A percentile compares a stretch with the other conserved stretches of the same genome.
phyloP scores from a whole-genome alignment of 768 basidiomycete genomes.

The Pholiota conissans region DNA sequence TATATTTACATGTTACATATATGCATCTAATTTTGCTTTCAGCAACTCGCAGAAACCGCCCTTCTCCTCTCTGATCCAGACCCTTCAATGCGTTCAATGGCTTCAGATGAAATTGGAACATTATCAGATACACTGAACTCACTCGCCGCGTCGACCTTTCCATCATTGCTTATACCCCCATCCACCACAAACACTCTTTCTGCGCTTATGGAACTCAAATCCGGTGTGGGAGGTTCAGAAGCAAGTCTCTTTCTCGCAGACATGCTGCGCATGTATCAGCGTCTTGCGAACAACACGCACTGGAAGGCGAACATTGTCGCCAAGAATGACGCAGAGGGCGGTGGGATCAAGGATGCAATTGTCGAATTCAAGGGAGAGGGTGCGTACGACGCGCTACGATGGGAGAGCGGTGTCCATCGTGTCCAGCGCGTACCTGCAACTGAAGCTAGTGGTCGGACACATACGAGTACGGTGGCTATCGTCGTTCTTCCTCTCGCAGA shows the following conservation, averaged over 20 bases:
- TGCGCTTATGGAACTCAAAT: constrained; percentile 87
- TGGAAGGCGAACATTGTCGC: constrained; percentile 68
- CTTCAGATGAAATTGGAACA: constrained; percentile 59
- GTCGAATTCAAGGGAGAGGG: constrained; percentile 78
- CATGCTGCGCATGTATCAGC: constrained; percentile 79
- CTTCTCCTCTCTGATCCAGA: constrained; percentile 73
- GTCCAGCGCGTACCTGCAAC: constrained; percentile 94
- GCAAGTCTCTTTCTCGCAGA: constrained; percentile 80
- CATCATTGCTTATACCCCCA: constrained; percentile 70
- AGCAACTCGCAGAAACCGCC: constrained; percentile 67
- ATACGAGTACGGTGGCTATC: constrained; percentile 88
- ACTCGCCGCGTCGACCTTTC: constrained; percentile 51
- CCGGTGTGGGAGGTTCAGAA: constrained; percentile 92
- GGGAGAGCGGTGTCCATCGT: constrained; percentile 95
- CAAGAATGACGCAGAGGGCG: constrained; percentile 55
- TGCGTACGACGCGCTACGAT: constrained; percentile 76
- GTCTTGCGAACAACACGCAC: constrained; percentile 50
- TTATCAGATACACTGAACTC: constrained; percentile 39
- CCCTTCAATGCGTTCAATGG: constrained; percentile 71
- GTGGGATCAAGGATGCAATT: constrained; percentile 78
- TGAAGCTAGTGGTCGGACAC: constrained; percentile 83
- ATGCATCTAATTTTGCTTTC: constrained; percentile 25
- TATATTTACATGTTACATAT: constrained; percentile 5
- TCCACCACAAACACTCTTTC: constrained; percentile 67
- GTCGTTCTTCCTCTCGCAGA: constrained; percentile 83